Conservation (phyloP, 805 yeast species). For the Teunomyces panamensis region DNA sequence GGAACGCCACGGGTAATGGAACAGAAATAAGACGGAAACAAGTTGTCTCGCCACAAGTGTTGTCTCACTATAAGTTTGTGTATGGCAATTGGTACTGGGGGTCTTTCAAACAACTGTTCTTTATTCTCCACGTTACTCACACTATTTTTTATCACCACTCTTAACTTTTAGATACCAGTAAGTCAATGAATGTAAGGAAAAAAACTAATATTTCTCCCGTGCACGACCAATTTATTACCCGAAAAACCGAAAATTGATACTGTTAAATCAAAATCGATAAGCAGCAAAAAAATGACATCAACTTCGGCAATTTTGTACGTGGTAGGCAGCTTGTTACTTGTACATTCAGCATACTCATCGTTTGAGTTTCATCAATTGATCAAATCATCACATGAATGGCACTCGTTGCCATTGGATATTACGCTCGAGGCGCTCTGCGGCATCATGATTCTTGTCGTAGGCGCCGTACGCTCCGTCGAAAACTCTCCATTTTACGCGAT, state of each 20-base stretch:
- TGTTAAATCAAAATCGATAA: background rate
- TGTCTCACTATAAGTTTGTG: too few species aligned
- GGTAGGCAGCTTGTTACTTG: conserved; percentile 19
- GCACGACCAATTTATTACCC: background rate
- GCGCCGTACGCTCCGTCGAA: conserved; percentile 32
- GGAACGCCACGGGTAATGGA: background rate
- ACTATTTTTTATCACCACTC: too few species aligned
- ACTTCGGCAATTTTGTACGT: conserved; percentile 8
- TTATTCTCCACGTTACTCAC: too few species aligned
- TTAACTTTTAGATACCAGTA: too few species aligned
- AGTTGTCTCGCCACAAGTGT: too few species aligned
- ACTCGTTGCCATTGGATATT: conserved; percentile 42
- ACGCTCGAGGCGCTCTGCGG: conserved; percentile 50
- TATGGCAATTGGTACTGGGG: background rate
- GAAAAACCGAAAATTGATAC: background rate
- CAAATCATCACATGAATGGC: conserved; percentile 14
- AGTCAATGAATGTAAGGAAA: too few species aligned
- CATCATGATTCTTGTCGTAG: conserved; percentile 40
- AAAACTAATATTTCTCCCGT: too few species aligned
- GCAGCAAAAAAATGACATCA: background rate
- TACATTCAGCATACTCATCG: conserved; percentile 55
- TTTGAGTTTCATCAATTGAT: conserved; percentile 47
- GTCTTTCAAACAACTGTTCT: too few species aligned
- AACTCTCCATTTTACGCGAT: conserved; percentile 11
- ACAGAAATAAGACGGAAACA: background rate